Evolutionary conservation across 176 grass and related monocot genomes (phyloP).

Genomic region (Secale cereale): DNA sequence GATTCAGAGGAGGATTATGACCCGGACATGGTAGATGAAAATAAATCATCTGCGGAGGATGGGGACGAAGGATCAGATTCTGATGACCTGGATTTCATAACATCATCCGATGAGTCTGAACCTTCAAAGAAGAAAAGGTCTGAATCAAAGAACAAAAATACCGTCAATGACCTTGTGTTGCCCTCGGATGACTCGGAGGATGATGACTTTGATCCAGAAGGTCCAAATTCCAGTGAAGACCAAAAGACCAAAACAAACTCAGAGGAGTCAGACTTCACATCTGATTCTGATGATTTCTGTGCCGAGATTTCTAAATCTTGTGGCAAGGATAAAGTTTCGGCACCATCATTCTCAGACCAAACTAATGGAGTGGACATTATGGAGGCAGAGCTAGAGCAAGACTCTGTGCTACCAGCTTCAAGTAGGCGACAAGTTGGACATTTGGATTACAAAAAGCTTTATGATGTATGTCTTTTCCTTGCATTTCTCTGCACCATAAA

Average conservation of each 20-base stretch:
- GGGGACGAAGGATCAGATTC: constrained; percentile 54
- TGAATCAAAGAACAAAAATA: constrained; percentile 31
- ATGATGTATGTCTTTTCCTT: constrained; percentile 63
- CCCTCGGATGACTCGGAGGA: constrained; percentile 96
- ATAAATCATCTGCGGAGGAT: constrained; percentile 28
- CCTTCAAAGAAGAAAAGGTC: constrained; percentile 27
- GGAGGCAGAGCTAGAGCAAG: constrained; percentile 46
- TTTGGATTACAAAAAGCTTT: constrained; percentile 86
- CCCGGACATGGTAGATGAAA: constrained; percentile 31
- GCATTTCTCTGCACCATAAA: neutral
- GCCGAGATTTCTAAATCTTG: constrained; percentile 62
- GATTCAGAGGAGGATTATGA: constrained; percentile 70
- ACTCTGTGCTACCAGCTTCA: constrained; percentile 34
- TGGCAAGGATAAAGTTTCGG: constrained; percentile 34
- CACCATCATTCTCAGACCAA: constrained; percentile 23
- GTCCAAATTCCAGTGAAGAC: constrained; percentile 50
- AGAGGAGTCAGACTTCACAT: constrained; percentile 80
- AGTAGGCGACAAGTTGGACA: constrained; percentile 59
- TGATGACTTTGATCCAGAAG: constrained; percentile 83
- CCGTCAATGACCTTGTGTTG: constrained; percentile 57
- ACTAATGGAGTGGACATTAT: constrained; percentile 11
- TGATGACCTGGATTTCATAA: constrained; percentile 50
- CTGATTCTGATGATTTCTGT: constrained; percentile 95
- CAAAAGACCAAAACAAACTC: constrained; percentile 43
- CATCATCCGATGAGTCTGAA: constrained; percentile 45